Base-by-base conservation (phyloP, 768 basidiomycete genomes). In the Daedaleopsis sinensis region DNA sequence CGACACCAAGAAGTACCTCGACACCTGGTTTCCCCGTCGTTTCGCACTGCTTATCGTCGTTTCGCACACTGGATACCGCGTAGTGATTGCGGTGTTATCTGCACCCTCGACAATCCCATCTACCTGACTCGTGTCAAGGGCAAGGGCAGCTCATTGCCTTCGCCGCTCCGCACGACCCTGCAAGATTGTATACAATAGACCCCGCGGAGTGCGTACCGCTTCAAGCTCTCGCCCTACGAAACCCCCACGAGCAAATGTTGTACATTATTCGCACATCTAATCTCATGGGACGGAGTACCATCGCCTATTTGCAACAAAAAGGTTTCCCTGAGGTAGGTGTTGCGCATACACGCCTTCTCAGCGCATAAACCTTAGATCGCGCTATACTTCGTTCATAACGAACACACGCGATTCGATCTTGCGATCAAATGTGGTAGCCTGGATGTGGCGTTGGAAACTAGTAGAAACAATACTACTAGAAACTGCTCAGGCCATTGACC, bases 131-230 rank as follows among this genome's bases (percentile, higher is more conserved):
- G 96, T 44, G 86, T 99, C 76, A 97, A 97, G 79, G 97, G 96
- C 71, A 96, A 96, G 76, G 93, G 90, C 5, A n/a, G 89, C 97
- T 3, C 87, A 98, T 77, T 98, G 96, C 72, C 86, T 98, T 43
- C 96, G 98, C 70, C 93, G 96, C 65, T 92, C 92, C 11, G 95
- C 95, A 7, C 92, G 94, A 39, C 96, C 96, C 13, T 84, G 93
- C 56, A 96, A 94, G 1, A 95, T 99, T 71, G n/a, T n/a, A n/a
- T n/a, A 93, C 92, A 0, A 98, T 98, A 67, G 96, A 99, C 74
- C 97, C 97, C 5, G 98, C 97, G 3, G 97, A 99, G 74, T n/a
- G n/a, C n/a, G n/a, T 99, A 98, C 75, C 87, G 96, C 37, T 99
- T 99, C 86, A 98, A 99, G 79, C 85, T 99, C 39, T 95, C 97